These are phyloP conservation scores for Fusarium mundagurra DNA, from an alignment of 2,329 filamentous ascomycete species.

Conservation along the genomic window DNA sequence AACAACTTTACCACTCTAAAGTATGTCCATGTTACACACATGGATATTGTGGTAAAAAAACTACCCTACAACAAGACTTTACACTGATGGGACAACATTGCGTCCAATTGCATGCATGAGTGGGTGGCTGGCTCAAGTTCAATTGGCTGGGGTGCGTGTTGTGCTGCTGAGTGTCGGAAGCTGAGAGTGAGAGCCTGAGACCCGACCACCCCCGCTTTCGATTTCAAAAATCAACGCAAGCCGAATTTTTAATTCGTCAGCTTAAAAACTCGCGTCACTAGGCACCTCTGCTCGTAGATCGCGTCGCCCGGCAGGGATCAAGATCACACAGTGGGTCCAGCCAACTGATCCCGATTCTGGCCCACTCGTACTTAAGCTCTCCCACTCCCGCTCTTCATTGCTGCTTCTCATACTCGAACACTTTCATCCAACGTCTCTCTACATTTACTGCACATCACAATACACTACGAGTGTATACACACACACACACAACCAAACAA, in stretches of 20 bases:
- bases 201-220: constrained; percentile 13
- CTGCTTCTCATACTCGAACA: constrained; percentile 16
- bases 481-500: constrained; percentile 24
- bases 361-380: constrained; percentile 53
- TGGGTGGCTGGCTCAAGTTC: not conserved
- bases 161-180: not conserved
- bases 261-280: constrained; percentile 27
- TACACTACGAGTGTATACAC: constrained; percentile 29
- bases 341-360: constrained; percentile 51
- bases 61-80: constrained; percentile 9
- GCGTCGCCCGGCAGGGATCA: constrained; percentile 39
- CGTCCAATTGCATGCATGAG: not conserved
- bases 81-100: not conserved
- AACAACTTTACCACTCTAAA: not conserved
- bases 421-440: constrained; percentile 27
- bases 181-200: not conserved
- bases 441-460: constrained; percentile 4
- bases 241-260: constrained; percentile 34
- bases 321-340: constrained; percentile 33
- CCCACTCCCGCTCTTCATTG: constrained; percentile 41
- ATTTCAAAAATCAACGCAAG: constrained; percentile 21
- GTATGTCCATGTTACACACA: not conserved
- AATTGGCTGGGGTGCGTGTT: not conserved
- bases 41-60: not conserved
- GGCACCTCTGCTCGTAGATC: constrained; percentile 14